Evolutionary conservation across 108 stramenopile species (phyloP), one percentile per base, ranked within the genome.

Genomic region (Aurantiochytrium sp.): DNA sequence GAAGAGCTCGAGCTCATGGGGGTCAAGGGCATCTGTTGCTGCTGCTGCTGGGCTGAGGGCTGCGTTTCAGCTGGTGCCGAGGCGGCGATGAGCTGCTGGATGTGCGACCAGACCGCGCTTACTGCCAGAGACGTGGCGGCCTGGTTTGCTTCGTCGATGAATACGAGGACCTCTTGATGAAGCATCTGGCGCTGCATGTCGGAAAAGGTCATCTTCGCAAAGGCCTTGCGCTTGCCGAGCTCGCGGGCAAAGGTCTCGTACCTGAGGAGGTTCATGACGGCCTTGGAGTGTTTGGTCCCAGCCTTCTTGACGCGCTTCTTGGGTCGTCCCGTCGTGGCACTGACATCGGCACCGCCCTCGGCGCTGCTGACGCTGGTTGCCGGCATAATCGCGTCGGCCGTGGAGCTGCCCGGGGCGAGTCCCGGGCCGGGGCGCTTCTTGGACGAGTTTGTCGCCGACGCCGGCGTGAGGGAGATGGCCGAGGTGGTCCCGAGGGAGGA

Each of bases 181-280:
- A 81, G 6, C 73, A 17, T 19, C 73, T 48, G 73, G 19, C 30
- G 21, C 30, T 81, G 42, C 12, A 6, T 24, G 12, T 81, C 73
- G 12, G 36, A 37, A 24, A 81, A 81, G 10, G 39, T n/a, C 45
- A 41, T 81, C n/a, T 41, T 27, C 6, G 42, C 39, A 3, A 81
- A 81, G 39, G 39, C 42, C 73, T 81, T 81, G 73, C 73, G 73
- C 45, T 81, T 81, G 24, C n/a, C 73, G 27, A 81, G 39, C 73
- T 81, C 73, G 6, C 30, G 39, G n/a, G 12, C 73, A 81, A 81
- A 81, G 21, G 21, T 17, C 6, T 48, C 39, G 1, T 81, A 81
- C 12, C 45, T 15, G 6, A 48, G 39, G 10, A 81, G 24, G 39
- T 41, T 48, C n/a, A 27, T 81, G 42, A 81, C 73, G 45, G 39